Base-by-base conservation (phyloP, 140 eudicot species). In the Flaveria floridana region DNA sequence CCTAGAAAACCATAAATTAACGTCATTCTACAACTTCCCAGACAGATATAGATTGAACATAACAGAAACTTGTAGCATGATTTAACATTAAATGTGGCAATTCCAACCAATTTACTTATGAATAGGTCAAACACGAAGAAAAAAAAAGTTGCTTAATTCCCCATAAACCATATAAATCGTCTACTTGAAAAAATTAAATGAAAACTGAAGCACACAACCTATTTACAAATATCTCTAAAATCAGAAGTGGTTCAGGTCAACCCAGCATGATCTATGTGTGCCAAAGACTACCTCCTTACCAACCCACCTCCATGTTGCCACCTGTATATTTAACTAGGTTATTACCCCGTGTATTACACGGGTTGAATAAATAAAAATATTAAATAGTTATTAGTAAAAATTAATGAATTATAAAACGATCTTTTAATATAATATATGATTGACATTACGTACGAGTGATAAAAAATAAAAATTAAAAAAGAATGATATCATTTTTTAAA, bases 1-100 rank as follows among this genome's bases (percentile, higher is more conserved):
- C 99, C 99, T 94, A 68, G 63, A 28, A 14, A 75, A 37, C 21
- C 48, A 13, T 37, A 82, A 3, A 16, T 52, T 66, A 76, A 51
- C 12, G 12, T 47, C 55, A 65, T 42, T 20, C 12, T 46, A 46
- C 12, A 46, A 67, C 18, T 19, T 42, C n/a, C 73, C 34, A 68
- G 26, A 70, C 11, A 70, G 1, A 15, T 14, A 50, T 25, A 56
- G 14, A 56, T 20, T 70, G 14, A 1, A 41, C 46, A 16, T 26
- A 70, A 26, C 37, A 70, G 25, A 50, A 28, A 25, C 26, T 26
- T 50, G 63, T 19, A 71, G 48, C 59, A 23, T 26, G 10, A 68
- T 14, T 67, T 67, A 16, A 42, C 11, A 59, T 59, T 11, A 10
- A 2, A 59, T 59, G 16, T 69, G 14, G 7, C 9, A 13, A 28